Base-by-base conservation (phyloP, 805 yeast genomes). In the Lipomyces kockii region DNA sequence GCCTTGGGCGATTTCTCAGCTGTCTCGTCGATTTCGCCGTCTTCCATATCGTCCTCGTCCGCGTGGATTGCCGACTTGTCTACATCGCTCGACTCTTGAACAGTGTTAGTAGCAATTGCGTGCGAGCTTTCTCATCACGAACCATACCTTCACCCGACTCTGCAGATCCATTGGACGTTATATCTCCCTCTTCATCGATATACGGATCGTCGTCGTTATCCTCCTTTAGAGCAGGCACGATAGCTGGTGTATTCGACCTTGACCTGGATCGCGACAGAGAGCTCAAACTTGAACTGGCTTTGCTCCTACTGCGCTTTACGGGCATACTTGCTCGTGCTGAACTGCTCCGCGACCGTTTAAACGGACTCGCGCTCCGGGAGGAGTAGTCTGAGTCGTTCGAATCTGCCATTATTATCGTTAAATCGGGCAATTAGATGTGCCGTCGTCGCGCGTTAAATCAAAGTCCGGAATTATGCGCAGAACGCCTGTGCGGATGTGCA, bases 1-100 rank as follows among this genome's bases (percentile, higher is more conserved):
- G 57, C 43, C 25, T 54, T 52, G 3, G 55, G 55, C 34, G 35
- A 52, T 17, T 7, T 14, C 43, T 57, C 46, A 25, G 20, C 27
- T 34, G 22, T 29, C 22, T 65, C 68, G 20, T 65, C 63, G 12
- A 64, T 65, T 46, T 65, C 63, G 52, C 68, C 68, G 12, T 66
- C 67, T n/a, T 61, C 66, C 34, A 25, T 52, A 51, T 61, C 55
- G 4, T 62, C 56, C 9, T 22, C 64, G 37, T 55, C 58, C 9
- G 34, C 55, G n/a, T 9, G 20, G 5, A 20, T 22, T 12, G 32
- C 29, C 6, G 34, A 6, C 29, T n/a, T 1, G 8, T 52, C 55
- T 3, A 7, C 25, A 11, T 52, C 34, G 34, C 29, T 29, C n/a
- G 34, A 52, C 12, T 52, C 55, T 52, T 25, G 55, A 29, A 9